Base-by-base conservation (phyloP, 2,329 filamentous ascomycete genomes). In the Penicillium sp. region DNA sequence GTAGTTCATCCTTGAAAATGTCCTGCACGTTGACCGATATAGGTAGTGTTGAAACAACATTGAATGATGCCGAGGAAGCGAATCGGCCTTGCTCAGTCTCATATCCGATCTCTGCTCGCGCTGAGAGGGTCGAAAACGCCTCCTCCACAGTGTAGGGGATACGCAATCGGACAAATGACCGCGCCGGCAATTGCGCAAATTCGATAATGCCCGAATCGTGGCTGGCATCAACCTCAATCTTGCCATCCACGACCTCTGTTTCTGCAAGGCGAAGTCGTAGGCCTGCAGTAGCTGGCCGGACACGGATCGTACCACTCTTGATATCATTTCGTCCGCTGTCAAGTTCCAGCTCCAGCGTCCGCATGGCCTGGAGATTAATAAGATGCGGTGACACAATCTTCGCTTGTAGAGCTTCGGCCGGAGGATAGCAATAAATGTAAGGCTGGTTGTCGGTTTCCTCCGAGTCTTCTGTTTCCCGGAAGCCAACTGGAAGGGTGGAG, bases 21-120 rank as follows among this genome's bases (percentile, higher is more conserved):
- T 99, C 94, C 68, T 97, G 93, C 6, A 99, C 94, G 64, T 97
- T 97, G 61, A 99, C 94, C 3, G 93, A 93, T 4, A 99, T 81
- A 0, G 91, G 90, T 5, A 99, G 80, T 1, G 89, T 83, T 1
- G 94, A 88, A 3, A 87, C 83, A 21, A 96, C 81, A 4, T 81
- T 84, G 21, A 84, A 83, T 8, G 82, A 81, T 17, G 83, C 84
- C 17, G 85, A 82, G 70, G 88, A 89, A 53, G 82, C 80, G 62
- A 91, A 90, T 8, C 78, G 80, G 3, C 87, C 89, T 2, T 84
- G 77, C 0, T 85, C 79, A 0, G 90, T 93, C 2, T 82, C 82
- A 69, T 94, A 96, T 0, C 79, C 81, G 10, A 92, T 81, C 62
- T 96, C 93, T n/a, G 93, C 76, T 61, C 87, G 88, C 55, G 93